Conservation (phyloP, 1,284 basidiomycete genomes). For the Puccinia coronata region DNA sequence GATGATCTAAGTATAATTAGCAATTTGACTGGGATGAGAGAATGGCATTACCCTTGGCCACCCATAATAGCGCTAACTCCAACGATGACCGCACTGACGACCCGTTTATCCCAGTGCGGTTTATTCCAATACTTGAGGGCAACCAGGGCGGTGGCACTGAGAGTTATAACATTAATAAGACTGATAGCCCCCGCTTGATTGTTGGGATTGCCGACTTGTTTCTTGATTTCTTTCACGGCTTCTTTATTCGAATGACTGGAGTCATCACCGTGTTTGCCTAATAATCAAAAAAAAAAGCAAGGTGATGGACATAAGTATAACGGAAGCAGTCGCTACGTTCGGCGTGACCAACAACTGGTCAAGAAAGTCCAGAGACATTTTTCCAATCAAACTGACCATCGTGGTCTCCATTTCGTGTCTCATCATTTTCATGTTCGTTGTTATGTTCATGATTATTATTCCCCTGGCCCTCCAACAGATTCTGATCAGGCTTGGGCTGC, state of each 20-base stretch:
- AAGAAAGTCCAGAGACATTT: background rate
- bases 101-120: constrained; percentile 70
- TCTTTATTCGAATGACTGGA: background rate
- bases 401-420: background rate
- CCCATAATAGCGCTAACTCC: constrained; percentile 70
- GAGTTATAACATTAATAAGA: background rate
- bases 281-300: background rate
- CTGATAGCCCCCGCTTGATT: background rate
- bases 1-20: background rate
- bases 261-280: background rate
- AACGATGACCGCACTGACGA: constrained; percentile 68
- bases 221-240: background rate
- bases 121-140: constrained; percentile 65
- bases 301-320: background rate
- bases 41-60: constrained; percentile 67
- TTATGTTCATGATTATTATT: constrained; percentile 2
- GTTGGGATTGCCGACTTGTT: background rate
- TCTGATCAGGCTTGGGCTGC: constrained; percentile 68
- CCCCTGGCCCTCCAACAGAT: constrained; percentile 65
- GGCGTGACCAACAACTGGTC: background rate
- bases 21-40: background rate
- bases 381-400: background rate
- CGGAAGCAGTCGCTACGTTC: no score
- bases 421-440: background rate
- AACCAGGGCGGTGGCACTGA: background rate